These are phyloP conservation scores for Pyronema omphalodes DNA, from an alignment of 495 filamentous ascomycete genomes.

Conservation along the genomic window DNA sequence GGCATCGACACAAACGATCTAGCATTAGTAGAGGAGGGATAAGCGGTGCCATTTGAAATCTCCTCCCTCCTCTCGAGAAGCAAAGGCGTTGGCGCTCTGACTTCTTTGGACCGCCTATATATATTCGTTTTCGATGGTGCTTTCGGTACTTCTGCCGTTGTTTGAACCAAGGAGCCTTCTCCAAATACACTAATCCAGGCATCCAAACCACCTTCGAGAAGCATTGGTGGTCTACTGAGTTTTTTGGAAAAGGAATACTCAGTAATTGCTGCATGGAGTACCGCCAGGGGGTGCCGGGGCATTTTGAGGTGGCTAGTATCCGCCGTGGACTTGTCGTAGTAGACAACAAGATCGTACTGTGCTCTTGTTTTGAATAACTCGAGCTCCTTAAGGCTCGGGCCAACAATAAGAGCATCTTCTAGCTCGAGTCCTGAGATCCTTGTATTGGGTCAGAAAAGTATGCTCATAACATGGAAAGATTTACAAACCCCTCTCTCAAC, in stretches of 20 bases:
- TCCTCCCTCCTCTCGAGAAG: constrained; percentile 7
- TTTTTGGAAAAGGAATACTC: constrained; percentile 17
- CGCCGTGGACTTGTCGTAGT: constrained; percentile 58
- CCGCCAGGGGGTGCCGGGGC: constrained; percentile 42
- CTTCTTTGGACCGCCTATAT: neutral
- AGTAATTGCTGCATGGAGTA: constrained; percentile 51
- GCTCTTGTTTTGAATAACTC: constrained; percentile 54
- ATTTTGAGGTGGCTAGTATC: constrained; percentile 34
- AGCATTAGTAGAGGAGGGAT: constrained; percentile 22
- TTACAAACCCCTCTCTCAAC: constrained; percentile 34
- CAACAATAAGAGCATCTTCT: constrained; percentile 60
- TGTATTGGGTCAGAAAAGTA: neutral
- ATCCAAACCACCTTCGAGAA: constrained; percentile 65
- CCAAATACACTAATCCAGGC: constrained; percentile 73
- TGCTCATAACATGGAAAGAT: neutral
- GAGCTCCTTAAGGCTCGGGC: constrained; percentile 50
- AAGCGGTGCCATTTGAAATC: constrained; percentile 14
- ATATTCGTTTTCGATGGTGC: neutral
- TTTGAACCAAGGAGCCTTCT: constrained; percentile 35
- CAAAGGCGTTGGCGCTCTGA: constrained; percentile 1
- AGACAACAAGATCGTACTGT: constrained; percentile 70
- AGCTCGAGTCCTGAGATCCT: constrained; percentile 74
- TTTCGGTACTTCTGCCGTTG: neutral
- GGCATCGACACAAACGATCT: neutral
- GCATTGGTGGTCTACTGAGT: constrained; percentile 47